Evolutionary conservation across 2,329 filamentous ascomycete genomes (phyloP).

Genomic region (Microdochium trichocladiopsis): DNA sequence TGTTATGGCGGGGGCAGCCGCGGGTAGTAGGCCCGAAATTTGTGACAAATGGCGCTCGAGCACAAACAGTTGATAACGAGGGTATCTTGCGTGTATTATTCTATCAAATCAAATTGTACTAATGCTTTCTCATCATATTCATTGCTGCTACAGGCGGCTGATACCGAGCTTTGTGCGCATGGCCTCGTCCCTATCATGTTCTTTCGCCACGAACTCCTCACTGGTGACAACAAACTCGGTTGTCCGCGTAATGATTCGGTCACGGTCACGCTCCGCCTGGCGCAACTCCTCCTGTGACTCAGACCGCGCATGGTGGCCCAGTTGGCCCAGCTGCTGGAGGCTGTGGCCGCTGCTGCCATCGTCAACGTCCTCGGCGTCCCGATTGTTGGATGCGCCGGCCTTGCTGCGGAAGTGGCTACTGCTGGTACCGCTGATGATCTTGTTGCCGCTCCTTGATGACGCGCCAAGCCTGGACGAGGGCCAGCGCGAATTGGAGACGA

Average conservation of each 20-base stretch:
- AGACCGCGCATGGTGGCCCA: not conserved
- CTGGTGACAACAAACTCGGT: not conserved
- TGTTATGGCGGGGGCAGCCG: too few relatives aligned
- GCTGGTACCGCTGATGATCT: too few relatives aligned
- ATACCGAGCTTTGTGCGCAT: not conserved
- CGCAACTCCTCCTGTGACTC: not conserved
- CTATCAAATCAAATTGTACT: too few relatives aligned
- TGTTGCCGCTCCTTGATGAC: not conserved
- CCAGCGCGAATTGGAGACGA: not conserved
- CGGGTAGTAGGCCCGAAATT: too few relatives aligned
- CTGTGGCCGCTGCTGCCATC: not conserved
- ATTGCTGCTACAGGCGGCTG: not conserved
- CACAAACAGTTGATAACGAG: too few relatives aligned
- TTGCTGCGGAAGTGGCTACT: not conserved
- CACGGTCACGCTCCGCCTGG: not conserved
- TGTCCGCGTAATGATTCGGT: not conserved
- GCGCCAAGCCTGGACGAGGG: not conserved
- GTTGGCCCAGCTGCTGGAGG: not conserved
- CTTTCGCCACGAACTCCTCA: not conserved
- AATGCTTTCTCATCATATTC: too few relatives aligned
- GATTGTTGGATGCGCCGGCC: not conserved
- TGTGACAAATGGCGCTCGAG: too few relatives aligned
- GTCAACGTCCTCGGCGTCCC: not conserved
- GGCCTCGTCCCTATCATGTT: not conserved
- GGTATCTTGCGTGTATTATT: too few relatives aligned